Conservation (phyloP, 169 alveolate genomes). For the Cryptosporidium bovis region DNA sequence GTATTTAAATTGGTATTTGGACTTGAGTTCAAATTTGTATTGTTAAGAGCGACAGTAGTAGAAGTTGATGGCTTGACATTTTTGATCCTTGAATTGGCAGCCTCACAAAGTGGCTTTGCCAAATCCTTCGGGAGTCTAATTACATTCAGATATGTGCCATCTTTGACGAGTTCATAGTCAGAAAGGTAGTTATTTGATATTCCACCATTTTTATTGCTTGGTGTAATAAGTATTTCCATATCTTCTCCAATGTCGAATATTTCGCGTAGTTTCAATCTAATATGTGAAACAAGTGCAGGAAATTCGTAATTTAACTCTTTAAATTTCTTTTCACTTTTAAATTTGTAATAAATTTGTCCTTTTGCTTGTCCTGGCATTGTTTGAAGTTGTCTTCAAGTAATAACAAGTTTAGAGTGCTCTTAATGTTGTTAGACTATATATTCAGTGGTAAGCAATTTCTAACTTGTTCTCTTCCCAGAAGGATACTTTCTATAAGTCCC, state of each 20-base stretch:
- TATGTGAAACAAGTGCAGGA: slow-evolving; percentile 64
- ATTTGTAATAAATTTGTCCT: slow-evolving; percentile 29
- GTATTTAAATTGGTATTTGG: background rate
- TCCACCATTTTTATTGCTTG: slow-evolving; percentile 47
- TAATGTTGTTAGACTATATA: no score
- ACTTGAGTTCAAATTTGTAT: background rate
- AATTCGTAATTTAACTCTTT: slow-evolving; percentile 47
- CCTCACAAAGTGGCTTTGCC: slow-evolving; percentile 60
- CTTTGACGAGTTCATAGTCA: slow-evolving; percentile 40
- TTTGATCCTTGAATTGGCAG: slow-evolving; percentile 49
- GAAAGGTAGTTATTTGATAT: slow-evolving; percentile 54
- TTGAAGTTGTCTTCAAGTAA: no score
- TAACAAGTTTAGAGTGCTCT: no score
- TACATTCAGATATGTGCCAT: slow-evolving; percentile 54
- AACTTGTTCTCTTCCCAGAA: no score
- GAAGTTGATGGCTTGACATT: slow-evolving; percentile 2
- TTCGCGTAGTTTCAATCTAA: slow-evolving; percentile 54
- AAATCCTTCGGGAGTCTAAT: slow-evolving; percentile 55
- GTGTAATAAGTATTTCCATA: slow-evolving; percentile 50
- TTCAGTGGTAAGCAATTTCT: no score
- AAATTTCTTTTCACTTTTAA: slow-evolving; percentile 63
- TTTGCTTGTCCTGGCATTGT: slow-evolving; percentile 11
- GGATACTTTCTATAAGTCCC: no score
- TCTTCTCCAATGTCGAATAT: slow-evolving; percentile 69
- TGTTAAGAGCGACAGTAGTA: background rate